These are phyloP conservation scores for Parietaria judaica DNA, from an alignment of 306 rosid genomes.

Conservation along the genomic window DNA sequence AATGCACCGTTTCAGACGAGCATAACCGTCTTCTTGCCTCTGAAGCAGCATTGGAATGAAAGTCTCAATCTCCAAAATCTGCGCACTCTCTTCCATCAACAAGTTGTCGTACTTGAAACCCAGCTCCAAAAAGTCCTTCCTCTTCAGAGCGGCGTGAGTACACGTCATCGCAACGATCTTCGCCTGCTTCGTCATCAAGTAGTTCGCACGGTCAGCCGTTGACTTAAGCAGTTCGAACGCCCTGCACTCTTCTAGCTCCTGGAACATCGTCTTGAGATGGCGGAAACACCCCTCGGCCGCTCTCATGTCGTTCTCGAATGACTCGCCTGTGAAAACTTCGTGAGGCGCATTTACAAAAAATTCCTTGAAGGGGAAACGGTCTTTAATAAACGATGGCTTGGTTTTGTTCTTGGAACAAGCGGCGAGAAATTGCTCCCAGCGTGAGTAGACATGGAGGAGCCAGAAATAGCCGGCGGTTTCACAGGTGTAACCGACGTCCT, in stretches of 20 bases:
- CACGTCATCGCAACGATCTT: slow-evolving; percentile 99
- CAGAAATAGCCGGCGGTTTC: slow-evolving; percentile 99
- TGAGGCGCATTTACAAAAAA: slow-evolving; percentile 59
- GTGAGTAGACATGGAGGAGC: slow-evolving; percentile 96
- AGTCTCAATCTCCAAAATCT: slow-evolving; percentile 94
- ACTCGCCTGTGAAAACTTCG: slow-evolving; percentile 70
- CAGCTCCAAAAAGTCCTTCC: slow-evolving; percentile 89
- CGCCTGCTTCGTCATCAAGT: slow-evolving; percentile 97
- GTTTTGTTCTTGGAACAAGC: slow-evolving; percentile 69
- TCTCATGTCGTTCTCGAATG: slow-evolving; percentile 84
- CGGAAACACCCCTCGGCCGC: slow-evolving; percentile 84
- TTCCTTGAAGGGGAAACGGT: slow-evolving; percentile 93
- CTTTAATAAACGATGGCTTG: slow-evolving; percentile 59
- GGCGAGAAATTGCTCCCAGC: slow-evolving; percentile 88
- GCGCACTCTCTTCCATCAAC: slow-evolving; percentile 99
- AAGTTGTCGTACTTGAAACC: slow-evolving; percentile 99
- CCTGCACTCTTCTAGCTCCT: slow-evolving; percentile 97
- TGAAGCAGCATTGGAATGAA: slow-evolving; percentile 98
- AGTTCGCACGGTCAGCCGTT: slow-evolving; percentile 94
- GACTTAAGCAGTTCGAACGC: slow-evolving; percentile 95
- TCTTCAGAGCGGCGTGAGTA: slow-evolving; percentile 94
- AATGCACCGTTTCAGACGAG: slow-evolving; percentile 96
- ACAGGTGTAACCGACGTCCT: slow-evolving; percentile 97
- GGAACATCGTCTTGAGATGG: slow-evolving; percentile 90
- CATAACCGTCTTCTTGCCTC: slow-evolving; percentile 98